phyloP scores from a whole-genome alignment of 2,329 filamentous ascomycete genomes.

The Stachybotrys chartarum region DNA sequence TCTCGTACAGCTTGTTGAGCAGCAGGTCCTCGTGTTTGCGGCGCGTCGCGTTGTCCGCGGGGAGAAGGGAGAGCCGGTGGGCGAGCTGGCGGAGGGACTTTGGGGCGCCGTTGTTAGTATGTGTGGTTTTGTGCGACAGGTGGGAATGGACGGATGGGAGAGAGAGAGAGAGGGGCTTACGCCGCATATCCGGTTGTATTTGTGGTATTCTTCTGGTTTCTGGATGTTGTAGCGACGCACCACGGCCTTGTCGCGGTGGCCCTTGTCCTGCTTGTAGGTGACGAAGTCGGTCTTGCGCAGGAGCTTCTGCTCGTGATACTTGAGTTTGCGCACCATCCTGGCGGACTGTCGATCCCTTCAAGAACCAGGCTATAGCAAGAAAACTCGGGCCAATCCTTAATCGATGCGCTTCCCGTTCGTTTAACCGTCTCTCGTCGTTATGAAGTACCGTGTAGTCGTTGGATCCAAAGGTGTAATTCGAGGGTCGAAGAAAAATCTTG shows the following conservation, averaged over 20 bases:
- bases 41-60: slow-evolving; percentile 69
- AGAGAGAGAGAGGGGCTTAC: slow-evolving; percentile 31
- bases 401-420: background rate
- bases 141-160: slow-evolving; percentile 16
- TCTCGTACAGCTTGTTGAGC: slow-evolving; percentile 86
- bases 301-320: slow-evolving; percentile 94
- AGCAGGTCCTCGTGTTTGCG: slow-evolving; percentile 80
- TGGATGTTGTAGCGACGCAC: slow-evolving; percentile 85
- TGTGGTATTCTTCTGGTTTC: slow-evolving; percentile 77
- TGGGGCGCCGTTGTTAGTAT: background rate
- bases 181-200: slow-evolving; percentile 60
- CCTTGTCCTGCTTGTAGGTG: slow-evolving; percentile 82
- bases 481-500: slow-evolving; percentile 8
- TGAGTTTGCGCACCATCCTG: slow-evolving; percentile 89
- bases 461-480: background rate
- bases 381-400: background rate
- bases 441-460: too few relatives aligned
- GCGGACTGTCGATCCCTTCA: background rate
- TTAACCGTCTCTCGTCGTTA: too few relatives aligned
- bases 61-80: slow-evolving; percentile 78
- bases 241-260: slow-evolving; percentile 75
- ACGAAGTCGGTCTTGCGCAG: slow-evolving; percentile 90
- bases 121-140: background rate
- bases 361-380: background rate
- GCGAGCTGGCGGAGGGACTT: slow-evolving; percentile 83